These are phyloP conservation scores for Protomyces lactucae-debilis DNA, from an alignment of 1,139 yeast species.

Conservation along the genomic window DNA sequence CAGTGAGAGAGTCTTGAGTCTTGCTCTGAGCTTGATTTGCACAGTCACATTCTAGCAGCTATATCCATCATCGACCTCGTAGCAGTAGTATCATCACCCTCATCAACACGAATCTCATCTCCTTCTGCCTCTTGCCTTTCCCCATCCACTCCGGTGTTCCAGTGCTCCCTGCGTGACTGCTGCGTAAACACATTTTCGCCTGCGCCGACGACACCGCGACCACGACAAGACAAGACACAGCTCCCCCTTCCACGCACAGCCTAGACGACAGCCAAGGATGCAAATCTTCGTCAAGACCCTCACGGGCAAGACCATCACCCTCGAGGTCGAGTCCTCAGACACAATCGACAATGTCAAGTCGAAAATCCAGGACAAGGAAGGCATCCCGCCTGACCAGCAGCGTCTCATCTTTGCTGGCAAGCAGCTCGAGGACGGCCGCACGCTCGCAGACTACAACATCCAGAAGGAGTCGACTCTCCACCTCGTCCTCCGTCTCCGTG, in stretches of 20 bases:
- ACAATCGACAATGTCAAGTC: conserved; percentile 91
- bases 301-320: conserved; percentile 87
- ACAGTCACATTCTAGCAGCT: no score
- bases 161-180: neutral
- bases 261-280: conserved; percentile 30
- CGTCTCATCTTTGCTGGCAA: conserved; percentile 90
- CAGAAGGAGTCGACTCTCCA: conserved; percentile 89
- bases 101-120: no score
- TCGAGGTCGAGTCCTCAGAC: conserved; percentile 92
- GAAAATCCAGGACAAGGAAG: conserved; percentile 92
- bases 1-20: no score
- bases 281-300: conserved; percentile 66
- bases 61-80: no score
- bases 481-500: conserved; percentile 84
- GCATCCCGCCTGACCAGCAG: conserved; percentile 93
- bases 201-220: neutral
- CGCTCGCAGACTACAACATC: conserved; percentile 88
- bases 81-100: no score
- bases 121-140: no score
- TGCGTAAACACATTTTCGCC: neutral
- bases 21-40: no score
- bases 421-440: conserved; percentile 92
- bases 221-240: neutral
- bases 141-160: no score
- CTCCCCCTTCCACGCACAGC: neutral